Evolutionary conservation across 805 yeast genomes (phyloP).

Genomic region (Ogataea pilisensis): DNA sequence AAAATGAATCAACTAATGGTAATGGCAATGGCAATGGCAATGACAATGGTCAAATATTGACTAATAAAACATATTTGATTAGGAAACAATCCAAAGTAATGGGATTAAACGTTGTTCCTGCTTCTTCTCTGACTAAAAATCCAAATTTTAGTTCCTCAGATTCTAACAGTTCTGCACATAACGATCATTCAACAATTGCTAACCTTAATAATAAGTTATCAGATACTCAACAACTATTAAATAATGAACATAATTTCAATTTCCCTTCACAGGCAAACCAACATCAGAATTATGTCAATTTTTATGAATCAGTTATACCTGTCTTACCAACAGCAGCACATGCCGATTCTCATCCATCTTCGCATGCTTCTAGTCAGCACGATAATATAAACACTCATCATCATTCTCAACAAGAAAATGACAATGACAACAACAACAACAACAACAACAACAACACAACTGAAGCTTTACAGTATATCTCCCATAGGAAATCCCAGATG

Average conservation of each 20-base stretch:
- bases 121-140: not conserved
- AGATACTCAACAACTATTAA: too few relatives aligned
- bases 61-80: slow-evolving; percentile 12
- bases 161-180: too few relatives aligned
- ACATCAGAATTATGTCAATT: slow-evolving; percentile 20
- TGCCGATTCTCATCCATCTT: not conserved
- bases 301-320: slow-evolving; percentile 32
- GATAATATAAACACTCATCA: not conserved
- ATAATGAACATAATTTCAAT: not conserved
- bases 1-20: too few relatives aligned
- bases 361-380: not conserved
- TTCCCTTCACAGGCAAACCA: slow-evolving; percentile 4
- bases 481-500: slow-evolving; percentile 15
- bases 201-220: too few relatives aligned
- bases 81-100: slow-evolving; percentile 24
- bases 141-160: slow-evolving; percentile 2
- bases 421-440: not conserved
- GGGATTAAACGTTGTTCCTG: slow-evolving; percentile 21
- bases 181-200: too few relatives aligned
- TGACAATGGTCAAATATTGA: slow-evolving; percentile 6
- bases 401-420: not conserved
- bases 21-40: not conserved
- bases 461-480: too few relatives aligned
- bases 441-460: too few relatives aligned
- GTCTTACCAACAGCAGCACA: too few relatives aligned